Evolutionary conservation across 2,329 filamentous ascomycete genomes (phyloP).

Genomic region (Tolypocladium cylindrosporum): DNA sequence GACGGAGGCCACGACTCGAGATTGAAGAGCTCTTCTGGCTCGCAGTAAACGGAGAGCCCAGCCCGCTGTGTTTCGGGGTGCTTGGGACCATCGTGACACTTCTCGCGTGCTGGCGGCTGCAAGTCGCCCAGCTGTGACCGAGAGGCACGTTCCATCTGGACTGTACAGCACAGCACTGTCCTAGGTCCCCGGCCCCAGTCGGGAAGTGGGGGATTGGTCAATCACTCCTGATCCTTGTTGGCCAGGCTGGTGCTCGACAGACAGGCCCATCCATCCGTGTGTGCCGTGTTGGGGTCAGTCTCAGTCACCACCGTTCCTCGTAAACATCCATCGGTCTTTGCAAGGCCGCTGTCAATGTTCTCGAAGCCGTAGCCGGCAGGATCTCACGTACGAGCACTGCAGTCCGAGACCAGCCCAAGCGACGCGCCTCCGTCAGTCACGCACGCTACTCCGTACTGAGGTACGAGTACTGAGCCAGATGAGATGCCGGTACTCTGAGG

Average conservation of each 20-base stretch:
- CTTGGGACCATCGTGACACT: neutral
- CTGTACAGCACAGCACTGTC: neutral
- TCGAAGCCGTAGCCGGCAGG: neutral
- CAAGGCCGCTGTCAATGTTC: neutral
- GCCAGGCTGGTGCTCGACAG: neutral
- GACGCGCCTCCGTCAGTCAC: neutral
- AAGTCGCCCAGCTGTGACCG: neutral
- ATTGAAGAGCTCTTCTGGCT: neutral
- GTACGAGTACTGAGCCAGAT: neutral
- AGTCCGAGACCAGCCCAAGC: neutral
- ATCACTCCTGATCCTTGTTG: neutral
- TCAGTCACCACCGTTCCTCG: neutral
- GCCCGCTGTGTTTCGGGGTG: neutral
- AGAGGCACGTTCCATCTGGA: neutral
- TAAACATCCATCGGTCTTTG: neutral
- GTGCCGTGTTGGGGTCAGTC: neutral
- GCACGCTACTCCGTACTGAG: neutral
- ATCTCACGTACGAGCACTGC: neutral
- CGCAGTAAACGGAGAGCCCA: neutral
- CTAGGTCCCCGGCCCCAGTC: neutral
- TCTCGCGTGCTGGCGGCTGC: neutral
- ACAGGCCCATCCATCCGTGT: neutral
- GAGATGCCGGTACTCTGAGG: neutral
- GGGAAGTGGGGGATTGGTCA: constrained; percentile 2
- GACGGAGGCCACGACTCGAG: neutral